A percentile compares a stretch with the other conserved stretches of the same genome.
Evolutionary conservation across 2,329 filamentous ascomycete species (phyloP).

Genomic region (Diaporthe eres): DNA sequence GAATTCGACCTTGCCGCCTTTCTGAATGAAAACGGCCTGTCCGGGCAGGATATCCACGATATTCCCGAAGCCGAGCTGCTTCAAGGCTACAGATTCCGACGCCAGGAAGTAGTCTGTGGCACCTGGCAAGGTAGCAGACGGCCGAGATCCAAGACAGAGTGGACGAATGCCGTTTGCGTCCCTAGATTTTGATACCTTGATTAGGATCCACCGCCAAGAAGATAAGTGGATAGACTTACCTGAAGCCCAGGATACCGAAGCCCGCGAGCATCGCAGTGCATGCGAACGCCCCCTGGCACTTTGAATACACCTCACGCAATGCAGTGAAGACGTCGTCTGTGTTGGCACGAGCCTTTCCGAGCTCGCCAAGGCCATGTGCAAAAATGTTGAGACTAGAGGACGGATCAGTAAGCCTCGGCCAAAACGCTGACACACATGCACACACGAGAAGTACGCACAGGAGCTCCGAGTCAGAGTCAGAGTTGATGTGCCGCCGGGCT

Average conservation of each 20-base stretch:
- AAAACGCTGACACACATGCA: not conserved
- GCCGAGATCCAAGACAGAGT: slow-evolving; percentile 81
- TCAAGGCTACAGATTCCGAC: slow-evolving; percentile 87
- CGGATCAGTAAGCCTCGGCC: slow-evolving; percentile 1
- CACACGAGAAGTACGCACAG: slow-evolving; percentile 7
- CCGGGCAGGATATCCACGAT: slow-evolving; percentile 86
- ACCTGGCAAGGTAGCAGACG: slow-evolving; percentile 72
- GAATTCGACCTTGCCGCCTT: slow-evolving; percentile 81
- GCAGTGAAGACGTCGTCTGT: slow-evolving; percentile 83
- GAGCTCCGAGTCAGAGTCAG: slow-evolving; percentile 16
- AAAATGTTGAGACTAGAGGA: slow-evolving; percentile 86
- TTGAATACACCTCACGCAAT: slow-evolving; percentile 79
- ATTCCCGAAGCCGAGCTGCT: slow-evolving; percentile 83
- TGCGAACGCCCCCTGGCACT: slow-evolving; percentile 84
- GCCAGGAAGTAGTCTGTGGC: slow-evolving; percentile 91
- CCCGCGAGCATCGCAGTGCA: slow-evolving; percentile 88
- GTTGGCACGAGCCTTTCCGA: slow-evolving; percentile 87
- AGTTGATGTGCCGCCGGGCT: slow-evolving; percentile 84
- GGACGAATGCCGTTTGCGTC: slow-evolving; percentile 88
- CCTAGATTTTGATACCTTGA: slow-evolving; percentile 49
- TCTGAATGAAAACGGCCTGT: slow-evolving; percentile 87
- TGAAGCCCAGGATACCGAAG: slow-evolving; percentile 84
- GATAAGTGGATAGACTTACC: not conserved
- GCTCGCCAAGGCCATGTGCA: slow-evolving; percentile 86
- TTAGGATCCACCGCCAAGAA: not conserved